Evolutionary conservation across 139 green algal species (phyloP).

Genomic region (Gonium pectorale): DNA sequence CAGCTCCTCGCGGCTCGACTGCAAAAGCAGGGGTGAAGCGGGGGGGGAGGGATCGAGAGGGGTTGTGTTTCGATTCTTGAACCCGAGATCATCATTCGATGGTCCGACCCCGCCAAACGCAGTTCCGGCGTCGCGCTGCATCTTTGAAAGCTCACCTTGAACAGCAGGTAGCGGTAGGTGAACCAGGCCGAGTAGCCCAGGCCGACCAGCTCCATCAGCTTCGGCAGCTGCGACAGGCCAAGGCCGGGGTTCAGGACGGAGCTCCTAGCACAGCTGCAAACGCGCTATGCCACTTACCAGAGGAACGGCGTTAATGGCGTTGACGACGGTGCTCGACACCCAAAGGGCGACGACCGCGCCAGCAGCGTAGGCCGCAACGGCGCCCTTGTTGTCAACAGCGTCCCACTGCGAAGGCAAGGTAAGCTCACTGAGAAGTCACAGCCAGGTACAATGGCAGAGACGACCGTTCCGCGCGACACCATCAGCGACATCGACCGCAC

Average conservation of each 20-base stretch:
- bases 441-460: too few species aligned
- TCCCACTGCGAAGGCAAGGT: constrained; percentile 79
- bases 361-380: constrained; percentile 86
- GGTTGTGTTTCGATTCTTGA: too few species aligned
- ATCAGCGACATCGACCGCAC: constrained; percentile 52
- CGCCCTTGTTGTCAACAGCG: constrained; percentile 90
- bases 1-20: constrained; percentile 95
- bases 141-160: constrained; percentile 82
- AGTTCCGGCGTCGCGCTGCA: too few species aligned
- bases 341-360: constrained; percentile 90
- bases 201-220: constrained; percentile 98
- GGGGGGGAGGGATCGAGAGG: too few species aligned
- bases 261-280: neutral
- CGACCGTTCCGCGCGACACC: too few species aligned
- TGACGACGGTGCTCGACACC: constrained; percentile 91
- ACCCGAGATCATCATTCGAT: too few species aligned
- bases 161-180: constrained; percentile 98
- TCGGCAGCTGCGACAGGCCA: constrained; percentile 89
- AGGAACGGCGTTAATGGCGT: constrained; percentile 92
- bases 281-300: constrained; percentile 73
- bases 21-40: too few species aligned
- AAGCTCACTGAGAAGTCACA: neutral
- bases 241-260: neutral
- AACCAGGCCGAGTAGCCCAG: constrained; percentile 98
- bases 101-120: too few species aligned